Conservation (phyloP, 1,139 yeast genomes). For the Candida sp. region DNA sequence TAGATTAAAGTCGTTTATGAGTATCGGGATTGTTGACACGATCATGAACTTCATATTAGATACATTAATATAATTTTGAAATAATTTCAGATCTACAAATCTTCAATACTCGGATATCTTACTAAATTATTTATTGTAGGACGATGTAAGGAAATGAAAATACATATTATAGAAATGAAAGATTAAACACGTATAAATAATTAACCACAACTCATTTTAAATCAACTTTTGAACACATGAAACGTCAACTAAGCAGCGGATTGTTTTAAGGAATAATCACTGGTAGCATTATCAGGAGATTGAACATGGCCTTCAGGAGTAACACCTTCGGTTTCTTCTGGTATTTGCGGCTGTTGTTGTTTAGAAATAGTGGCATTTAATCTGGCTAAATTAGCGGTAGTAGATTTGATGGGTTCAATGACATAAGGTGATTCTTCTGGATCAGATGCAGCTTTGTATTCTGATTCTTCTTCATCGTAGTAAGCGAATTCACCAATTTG, state of each 20-base stretch:
- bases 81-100: no score
- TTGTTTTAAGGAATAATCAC: slow-evolving; percentile 15
- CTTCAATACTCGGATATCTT: no score
- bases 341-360: slow-evolving; percentile 11
- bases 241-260: no score
- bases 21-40: no score
- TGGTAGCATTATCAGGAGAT: slow-evolving; percentile 20
- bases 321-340: slow-evolving; percentile 17
- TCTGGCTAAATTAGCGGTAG: slow-evolving; percentile 39
- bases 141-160: background rate
- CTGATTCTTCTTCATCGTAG: slow-evolving; percentile 47
- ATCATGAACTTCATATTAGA: no score
- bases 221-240: background rate
- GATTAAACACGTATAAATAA: background rate
- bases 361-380: slow-evolving; percentile 23
- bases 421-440: slow-evolving; percentile 47
- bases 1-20: no score
- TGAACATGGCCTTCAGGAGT: slow-evolving; percentile 17
- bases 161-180: background rate
- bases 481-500: slow-evolving; percentile 87
- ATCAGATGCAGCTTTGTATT: slow-evolving; percentile 7
- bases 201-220: background rate
- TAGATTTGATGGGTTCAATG: slow-evolving; percentile 73
- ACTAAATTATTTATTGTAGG: background rate
- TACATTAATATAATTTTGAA: no score